These are phyloP conservation scores for Cryptosporidium parvum DNA, from an alignment of 169 alveolate species.

Conservation along the genomic window DNA sequence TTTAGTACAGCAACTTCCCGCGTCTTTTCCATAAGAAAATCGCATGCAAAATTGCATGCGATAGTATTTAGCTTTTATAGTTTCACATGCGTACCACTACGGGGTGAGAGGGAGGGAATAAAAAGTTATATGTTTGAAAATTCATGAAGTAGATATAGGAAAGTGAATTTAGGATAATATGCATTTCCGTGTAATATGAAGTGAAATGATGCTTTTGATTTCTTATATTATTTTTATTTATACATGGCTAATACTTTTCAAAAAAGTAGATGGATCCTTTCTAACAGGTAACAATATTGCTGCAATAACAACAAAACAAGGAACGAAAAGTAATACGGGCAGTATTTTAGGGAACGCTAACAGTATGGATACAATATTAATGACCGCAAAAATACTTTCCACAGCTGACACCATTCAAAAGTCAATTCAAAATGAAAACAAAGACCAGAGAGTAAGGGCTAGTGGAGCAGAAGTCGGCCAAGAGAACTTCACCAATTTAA, in stretches of 20 bases:
- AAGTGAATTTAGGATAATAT: not conserved
- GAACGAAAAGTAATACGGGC: not conserved
- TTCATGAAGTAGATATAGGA: not conserved
- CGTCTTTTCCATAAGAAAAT: not conserved
- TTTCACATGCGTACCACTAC: not conserved
- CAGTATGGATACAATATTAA: slow-evolving; percentile 44
- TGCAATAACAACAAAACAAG: not conserved
- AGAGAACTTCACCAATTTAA: not conserved
- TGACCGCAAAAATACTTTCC: slow-evolving; percentile 70
- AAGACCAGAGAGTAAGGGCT: not conserved
- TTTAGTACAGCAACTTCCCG: not conserved
- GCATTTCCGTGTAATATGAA: not conserved
- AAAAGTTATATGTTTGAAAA: slow-evolving; percentile 29
- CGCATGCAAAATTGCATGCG: not conserved
- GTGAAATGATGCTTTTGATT: not conserved
- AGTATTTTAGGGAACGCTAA: not conserved
- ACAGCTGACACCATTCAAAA: slow-evolving; percentile 62
- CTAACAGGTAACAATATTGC: not conserved
- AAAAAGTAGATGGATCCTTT: not conserved
- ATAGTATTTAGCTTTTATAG: not conserved
- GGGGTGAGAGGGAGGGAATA: slow-evolving; percentile 1
- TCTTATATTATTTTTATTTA: not conserved
- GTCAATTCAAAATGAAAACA: slow-evolving; percentile 32
- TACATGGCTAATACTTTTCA: not conserved
- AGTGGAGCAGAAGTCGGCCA: not conserved